phyloP scores from a whole-genome alignment of 2,329 filamentous ascomycete genomes.

The Verticillium nubilum region DNA sequence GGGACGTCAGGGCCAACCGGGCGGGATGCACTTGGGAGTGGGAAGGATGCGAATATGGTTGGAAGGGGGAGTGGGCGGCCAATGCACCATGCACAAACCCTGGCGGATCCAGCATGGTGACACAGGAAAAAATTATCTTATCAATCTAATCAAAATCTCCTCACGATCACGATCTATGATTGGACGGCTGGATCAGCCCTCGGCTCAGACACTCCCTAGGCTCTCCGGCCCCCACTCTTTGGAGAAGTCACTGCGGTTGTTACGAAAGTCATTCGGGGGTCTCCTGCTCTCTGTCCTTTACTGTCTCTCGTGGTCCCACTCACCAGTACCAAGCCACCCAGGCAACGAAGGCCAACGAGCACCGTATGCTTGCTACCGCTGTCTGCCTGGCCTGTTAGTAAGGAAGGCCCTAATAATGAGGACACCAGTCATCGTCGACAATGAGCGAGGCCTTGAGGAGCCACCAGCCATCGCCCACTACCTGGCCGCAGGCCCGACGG shows the following conservation, averaged over 20 bases:
- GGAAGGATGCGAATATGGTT: neutral
- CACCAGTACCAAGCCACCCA: neutral
- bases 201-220: constrained; percentile 2
- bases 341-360: too few relatives aligned
- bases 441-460: too few relatives aligned
- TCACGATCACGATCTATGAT: neutral
- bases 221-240: constrained; percentile 2
- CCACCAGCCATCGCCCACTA: too few relatives aligned
- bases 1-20: neutral
- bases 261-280: neutral
- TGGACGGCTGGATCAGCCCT: constrained; percentile 1
- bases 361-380: too few relatives aligned
- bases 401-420: too few relatives aligned
- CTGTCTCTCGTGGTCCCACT: neutral
- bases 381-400: too few relatives aligned
- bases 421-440: too few relatives aligned
- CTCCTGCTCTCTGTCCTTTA: too few relatives aligned
- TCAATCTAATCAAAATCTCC: constrained; percentile 35
- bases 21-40: neutral
- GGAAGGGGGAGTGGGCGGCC: neutral
- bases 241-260: neutral
- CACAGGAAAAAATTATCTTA: constrained; percentile 30
- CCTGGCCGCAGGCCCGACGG: too few relatives aligned
- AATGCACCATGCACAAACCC: neutral
- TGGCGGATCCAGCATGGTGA: neutral